Evolutionary conservation across 2,329 filamentous ascomycete genomes (phyloP), one percentile per base, ranked within the genome.

Genomic region (Alternaria postmessia): DNA sequence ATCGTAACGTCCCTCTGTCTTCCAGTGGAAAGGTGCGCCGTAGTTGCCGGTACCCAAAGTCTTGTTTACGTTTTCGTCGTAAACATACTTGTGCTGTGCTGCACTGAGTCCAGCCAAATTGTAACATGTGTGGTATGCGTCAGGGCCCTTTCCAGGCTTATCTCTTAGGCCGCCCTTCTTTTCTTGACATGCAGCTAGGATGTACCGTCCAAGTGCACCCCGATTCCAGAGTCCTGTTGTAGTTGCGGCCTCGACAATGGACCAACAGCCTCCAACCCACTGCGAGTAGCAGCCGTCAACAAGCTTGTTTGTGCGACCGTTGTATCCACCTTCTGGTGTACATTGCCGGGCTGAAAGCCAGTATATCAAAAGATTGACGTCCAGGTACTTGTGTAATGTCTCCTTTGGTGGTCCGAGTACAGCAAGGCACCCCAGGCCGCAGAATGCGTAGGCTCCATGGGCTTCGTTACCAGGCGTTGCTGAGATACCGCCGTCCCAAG

Each of bases 231-330:
- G 80, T 1, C 51, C 54, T 5, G 52, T 56, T 0, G 62, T 87
- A 67, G 86, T 85, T 55, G 89, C 89, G 58, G 92, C 92, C 81
- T 97, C 91, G 68, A 98, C 84, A 66, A 99, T 81, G 46, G 94
- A 90, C 92, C 94, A 99, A 81, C 94, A 98, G 55, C 91, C 91
- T 55, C 95, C 95, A 34, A 97, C 91, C 95, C 95, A 99, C 80
- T 97, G 94, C 76, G 92, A 96, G 82, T 99, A 99, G 81, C 95
- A 99, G 46, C 94, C 95, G 78, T 99, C 95, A 32, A 98, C 95
- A 32, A 99, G 86, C 81, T 99, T 99, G 84, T 98, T 98, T 28
- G 94, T 97, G 69, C 95, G 90, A 62, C 95, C 95, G 41, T 92
- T 91, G 75, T 97, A 94, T 36, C 95, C 95, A 65, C 94, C 94